These are phyloP conservation scores for Closterium sp. DNA, from an alignment of 139 green algal species.

Conservation along the genomic window DNA sequence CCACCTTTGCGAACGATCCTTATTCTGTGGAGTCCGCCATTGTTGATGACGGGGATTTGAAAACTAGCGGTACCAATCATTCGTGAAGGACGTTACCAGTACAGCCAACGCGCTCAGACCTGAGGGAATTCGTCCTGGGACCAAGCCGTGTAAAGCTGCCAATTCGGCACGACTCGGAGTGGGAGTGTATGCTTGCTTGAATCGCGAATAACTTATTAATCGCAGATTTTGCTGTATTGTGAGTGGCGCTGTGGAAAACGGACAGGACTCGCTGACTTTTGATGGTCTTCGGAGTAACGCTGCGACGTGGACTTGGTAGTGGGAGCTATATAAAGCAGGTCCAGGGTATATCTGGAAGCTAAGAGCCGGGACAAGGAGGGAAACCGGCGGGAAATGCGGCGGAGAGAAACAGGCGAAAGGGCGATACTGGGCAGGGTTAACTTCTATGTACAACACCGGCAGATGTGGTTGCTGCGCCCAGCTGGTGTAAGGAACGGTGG, in stretches of 20 bases:
- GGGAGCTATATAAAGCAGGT: background rate
- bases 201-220: no score
- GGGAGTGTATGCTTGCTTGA: background rate
- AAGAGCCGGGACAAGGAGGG: no score
- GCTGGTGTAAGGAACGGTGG: no score
- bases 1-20: no score
- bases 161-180: background rate
- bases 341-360: background rate
- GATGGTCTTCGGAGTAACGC: background rate
- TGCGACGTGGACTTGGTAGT: no score
- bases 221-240: background rate
- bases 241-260: background rate
- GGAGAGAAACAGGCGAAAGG: background rate
- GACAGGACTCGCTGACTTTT: background rate
- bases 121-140: no score
- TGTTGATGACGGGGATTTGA: background rate
- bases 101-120: no score
- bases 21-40: background rate
- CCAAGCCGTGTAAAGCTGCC: no score
- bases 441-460: background rate
- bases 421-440: no score
- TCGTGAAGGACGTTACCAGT: background rate
- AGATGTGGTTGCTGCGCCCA: background rate
- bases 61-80: background rate
- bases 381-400: background rate